A percentile compares a stretch with the other conserved stretches of the same genome.
These are phyloP conservation scores for Cephalotrichum gorgonifer DNA, from an alignment of 2,329 filamentous ascomycete genomes.

Conservation along the genomic window DNA sequence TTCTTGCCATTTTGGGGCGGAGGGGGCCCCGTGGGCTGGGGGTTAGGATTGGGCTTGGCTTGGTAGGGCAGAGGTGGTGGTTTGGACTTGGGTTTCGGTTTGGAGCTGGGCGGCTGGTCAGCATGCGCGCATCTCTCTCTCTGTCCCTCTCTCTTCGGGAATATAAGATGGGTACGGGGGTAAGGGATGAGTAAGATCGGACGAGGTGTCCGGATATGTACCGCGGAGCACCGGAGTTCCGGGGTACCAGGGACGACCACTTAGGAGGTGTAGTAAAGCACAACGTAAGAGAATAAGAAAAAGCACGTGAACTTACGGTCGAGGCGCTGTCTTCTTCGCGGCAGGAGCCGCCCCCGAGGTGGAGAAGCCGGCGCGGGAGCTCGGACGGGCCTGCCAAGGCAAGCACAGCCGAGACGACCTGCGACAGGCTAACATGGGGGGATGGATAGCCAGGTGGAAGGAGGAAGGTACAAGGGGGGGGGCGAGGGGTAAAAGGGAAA, in stretches of 20 bases:
- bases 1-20: conserved; percentile 26
- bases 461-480: too few relatives aligned
- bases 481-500: too few relatives aligned
- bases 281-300: neutral
- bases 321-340: neutral
- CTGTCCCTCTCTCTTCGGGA: too few relatives aligned
- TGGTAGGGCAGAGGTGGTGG: conserved; percentile 7
- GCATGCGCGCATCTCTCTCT: too few relatives aligned
- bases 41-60: conserved; percentile 11
- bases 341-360: neutral
- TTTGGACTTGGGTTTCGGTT: conserved; percentile 6
- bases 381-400: neutral
- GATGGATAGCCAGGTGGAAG: too few relatives aligned
- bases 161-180: neutral
- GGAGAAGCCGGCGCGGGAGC: neutral
- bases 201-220: too few relatives aligned
- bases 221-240: too few relatives aligned
- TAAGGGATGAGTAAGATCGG: neutral
- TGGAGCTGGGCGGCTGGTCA: neutral
- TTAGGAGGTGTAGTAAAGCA: too few relatives aligned
- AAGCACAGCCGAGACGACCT: neutral
- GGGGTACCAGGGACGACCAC: too few relatives aligned
- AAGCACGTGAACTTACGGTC: neutral
- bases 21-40: conserved; percentile 24
- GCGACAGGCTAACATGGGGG: conserved; percentile 2